Percentiles rank a stretch among this genome's conserved stretches.
Evolutionary conservation across 441 rosid genomes (phyloP).

Genomic region (Melastoma candidum): DNA sequence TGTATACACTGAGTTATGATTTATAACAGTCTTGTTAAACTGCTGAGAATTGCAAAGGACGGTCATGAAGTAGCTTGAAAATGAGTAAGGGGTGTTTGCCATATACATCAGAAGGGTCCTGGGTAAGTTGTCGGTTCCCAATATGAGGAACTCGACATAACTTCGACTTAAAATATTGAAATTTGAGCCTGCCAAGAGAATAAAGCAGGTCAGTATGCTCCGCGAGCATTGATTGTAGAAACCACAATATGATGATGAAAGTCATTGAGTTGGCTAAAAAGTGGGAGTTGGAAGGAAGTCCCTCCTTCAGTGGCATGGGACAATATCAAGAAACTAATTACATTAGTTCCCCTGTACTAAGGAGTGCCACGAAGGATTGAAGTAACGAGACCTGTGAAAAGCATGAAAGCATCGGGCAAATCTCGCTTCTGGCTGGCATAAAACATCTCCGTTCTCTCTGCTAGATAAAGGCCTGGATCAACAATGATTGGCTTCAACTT

Average conservation of each 20-base stretch:
- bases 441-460: slow-evolving; percentile 61
- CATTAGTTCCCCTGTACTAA: too few species aligned
- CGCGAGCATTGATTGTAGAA: background rate
- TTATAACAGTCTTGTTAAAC: slow-evolving; percentile 55
- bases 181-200: slow-evolving; percentile 54
- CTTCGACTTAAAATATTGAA: slow-evolving; percentile 63
- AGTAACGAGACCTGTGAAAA: slow-evolving; percentile 54
- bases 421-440: slow-evolving; percentile 72
- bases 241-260: background rate
- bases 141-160: slow-evolving; percentile 66
- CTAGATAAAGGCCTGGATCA: slow-evolving; percentile 88
- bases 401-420: slow-evolving; percentile 63
- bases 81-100: slow-evolving; percentile 66
- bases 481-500: slow-evolving; percentile 81
- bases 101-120: slow-evolving; percentile 86
- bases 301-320: too few species aligned
- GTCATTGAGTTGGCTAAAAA: too few species aligned
- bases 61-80: slow-evolving; percentile 72
- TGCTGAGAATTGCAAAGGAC: slow-evolving; percentile 61
- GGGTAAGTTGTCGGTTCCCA: slow-evolving; percentile 88
- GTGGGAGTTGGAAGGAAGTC: too few species aligned
- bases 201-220: background rate
- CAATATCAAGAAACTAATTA: too few species aligned
- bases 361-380: too few species aligned
- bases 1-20: slow-evolving; percentile 49